Evolutionary conservation across 1,284 basidiomycete species (phyloP), one percentile per base, ranked within the genome.

Genomic region (Melampsora larici-populina): DNA sequence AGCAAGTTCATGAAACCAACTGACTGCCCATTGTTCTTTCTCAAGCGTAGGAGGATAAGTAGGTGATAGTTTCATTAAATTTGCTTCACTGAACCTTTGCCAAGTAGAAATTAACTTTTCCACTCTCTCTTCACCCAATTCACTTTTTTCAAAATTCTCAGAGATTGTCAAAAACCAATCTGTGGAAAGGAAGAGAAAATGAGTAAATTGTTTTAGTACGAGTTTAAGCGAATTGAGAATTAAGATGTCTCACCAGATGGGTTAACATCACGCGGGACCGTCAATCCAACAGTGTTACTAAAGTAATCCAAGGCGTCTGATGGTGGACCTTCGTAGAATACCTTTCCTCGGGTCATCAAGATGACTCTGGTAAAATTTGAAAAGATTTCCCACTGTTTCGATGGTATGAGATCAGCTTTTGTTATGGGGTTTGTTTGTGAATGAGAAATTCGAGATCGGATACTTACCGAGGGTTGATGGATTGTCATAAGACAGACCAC

Each of bases 81-180:
- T 55, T 18, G 51, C 6, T 4, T 55, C 71, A 79, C 7, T 68
- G n/a, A 24, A 36, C 3, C 78, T 33, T 17, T 78, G 63, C 81
- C 81, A 81, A 0, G 79, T 66, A 0, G 72, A 70, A n/a, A 81
- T 78, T 48, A 81, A 67, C 9, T 58, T 62, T 29, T 73, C 70
- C 13, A 81, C 79, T 24, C 81, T 78, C 17, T 55, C 60, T 60
- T 81, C 81, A 26, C 78, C 80, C 2, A 79, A 78, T 29, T 81
- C 80, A 51, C 75, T 81, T 75, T 79, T 79, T 31, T 81, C 81
- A 65, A 79, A 78, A 68, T 81, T 81, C 60, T 80, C 79, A 1
- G 80, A 79, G 26, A 79, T 40, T 18, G 63, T 48, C n/a, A 79
- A 40, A 36, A 70, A 78, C 62, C 78, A 63, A 51, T 79, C 78